phyloP scores from a whole-genome alignment of 108 stramenopile genomes.

The Chaetoceros tenuissimus region DNA sequence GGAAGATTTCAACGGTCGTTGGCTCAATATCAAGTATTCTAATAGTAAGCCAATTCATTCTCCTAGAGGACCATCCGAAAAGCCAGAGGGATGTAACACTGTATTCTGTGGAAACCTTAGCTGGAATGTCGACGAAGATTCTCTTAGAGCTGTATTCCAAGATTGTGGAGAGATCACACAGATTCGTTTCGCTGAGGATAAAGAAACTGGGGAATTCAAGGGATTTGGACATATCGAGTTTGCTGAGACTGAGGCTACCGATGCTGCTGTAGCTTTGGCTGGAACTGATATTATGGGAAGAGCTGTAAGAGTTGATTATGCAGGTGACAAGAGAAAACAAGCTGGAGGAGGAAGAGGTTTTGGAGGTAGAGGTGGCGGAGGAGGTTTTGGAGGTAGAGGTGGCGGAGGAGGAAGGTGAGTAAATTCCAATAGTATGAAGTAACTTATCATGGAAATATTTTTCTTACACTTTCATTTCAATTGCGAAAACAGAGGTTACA shows the following conservation, averaged over 20 bases:
- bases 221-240: conserved; percentile 97
- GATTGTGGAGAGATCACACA: conserved; percentile 84
- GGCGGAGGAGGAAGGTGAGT: conserved; percentile 32
- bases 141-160: conserved; percentile 72
- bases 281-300: conserved; percentile 85
- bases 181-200: conserved; percentile 90
- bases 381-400: conserved; percentile 40
- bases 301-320: conserved; percentile 86
- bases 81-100: conserved; percentile 82
- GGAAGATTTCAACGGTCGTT: conserved; percentile 83
- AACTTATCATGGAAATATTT: background rate
- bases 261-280: conserved; percentile 80
- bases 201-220: conserved; percentile 96
- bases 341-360: conserved; percentile 48
- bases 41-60: conserved; percentile 46
- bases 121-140: conserved; percentile 92
- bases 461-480: conserved; percentile 11
- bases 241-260: conserved; percentile 73
- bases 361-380: conserved; percentile 38
- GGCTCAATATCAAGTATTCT: conserved; percentile 83
- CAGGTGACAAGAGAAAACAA: conserved; percentile 38
- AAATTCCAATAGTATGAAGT: background rate
- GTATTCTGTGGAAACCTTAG: conserved; percentile 96
- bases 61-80: conserved; percentile 46
- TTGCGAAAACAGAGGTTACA: conserved; percentile 52